Evolutionary conservation across 2,329 filamentous ascomycete species (phyloP), one percentile per base, ranked within the genome.

Genomic region (Fonsecaea monophora): DNA sequence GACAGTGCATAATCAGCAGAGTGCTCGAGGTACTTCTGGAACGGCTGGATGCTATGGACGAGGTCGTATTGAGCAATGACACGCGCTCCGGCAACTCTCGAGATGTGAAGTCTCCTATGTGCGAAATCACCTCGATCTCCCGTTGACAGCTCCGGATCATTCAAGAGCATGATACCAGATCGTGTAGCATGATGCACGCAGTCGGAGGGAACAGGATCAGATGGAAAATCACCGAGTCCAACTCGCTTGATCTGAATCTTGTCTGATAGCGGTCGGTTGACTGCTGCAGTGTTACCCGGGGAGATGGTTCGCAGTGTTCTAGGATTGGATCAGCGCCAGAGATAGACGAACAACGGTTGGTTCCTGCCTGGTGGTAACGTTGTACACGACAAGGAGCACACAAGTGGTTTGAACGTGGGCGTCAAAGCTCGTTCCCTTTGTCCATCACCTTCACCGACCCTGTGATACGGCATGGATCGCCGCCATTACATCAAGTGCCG

Each of bases 401-500:
- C 18, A 18, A 25, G 9, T 9, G 40, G 25, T 45, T 45, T 45
- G 40, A 45, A 45, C 5, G 35, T 12, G 7, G 10, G 7, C 10
- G 40, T 45, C 15, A 50, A 25, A 25, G 18, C 45, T 50, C 18
- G 7, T 48, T 48, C n/a, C 25, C 25, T 25, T 25, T 25, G 25
- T 25, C 25, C 42, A 7, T 48, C 53, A 54, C 13, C 42, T 21
- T 21, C 25, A 54, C 13, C 25, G 13, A 9, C 53, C n/a, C 53
- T 30, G 58, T 61, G 53, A 25, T 37, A 65, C 62, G 13, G 60
- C 67, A 50, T 68, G 67, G 21, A 66, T 64, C 9, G 69, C 67
- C 54, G 69, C 69, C 69, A 71, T 69, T 45, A 68, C 69, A 64
- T 71, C 67, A 50, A 71, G 55, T 15, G 62, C 67, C 1, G 65